phyloP scores from a whole-genome alignment of 1,284 basidiomycete species.

The Sporisorium exsertum region DNA sequence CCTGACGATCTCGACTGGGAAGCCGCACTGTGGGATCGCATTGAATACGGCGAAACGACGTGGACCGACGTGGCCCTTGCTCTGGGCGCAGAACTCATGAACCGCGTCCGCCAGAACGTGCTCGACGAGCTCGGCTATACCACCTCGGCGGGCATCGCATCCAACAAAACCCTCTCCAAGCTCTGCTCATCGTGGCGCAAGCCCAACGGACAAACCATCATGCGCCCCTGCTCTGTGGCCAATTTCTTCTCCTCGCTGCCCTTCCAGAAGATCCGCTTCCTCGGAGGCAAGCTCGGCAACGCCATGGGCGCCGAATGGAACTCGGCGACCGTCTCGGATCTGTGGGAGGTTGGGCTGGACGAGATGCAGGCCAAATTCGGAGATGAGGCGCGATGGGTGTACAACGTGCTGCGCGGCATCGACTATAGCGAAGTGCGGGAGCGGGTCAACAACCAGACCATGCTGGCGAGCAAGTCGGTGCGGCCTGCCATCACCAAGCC shows the following conservation, averaged over 20 bases:
- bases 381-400: conserved; percentile 80
- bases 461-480: conserved; percentile 66
- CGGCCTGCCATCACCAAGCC: conserved; percentile 51
- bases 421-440: conserved; percentile 85
- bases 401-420: conserved; percentile 83
- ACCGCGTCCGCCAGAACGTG: conserved; percentile 79
- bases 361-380: conserved; percentile 87
- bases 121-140: conserved; percentile 85
- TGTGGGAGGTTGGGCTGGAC: conserved; percentile 73
- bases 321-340: conserved; percentile 83
- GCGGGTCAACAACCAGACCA: conserved; percentile 61
- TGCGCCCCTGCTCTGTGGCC: conserved; percentile 54
- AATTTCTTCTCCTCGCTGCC: conserved; percentile 59
- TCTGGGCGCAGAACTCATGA: conserved; percentile 89
- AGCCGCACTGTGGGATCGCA: conserved; percentile 40
- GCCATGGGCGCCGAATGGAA: conserved; percentile 88
- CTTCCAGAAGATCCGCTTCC: conserved; percentile 78
- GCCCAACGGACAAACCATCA: conserved; percentile 64
- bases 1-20: conserved; percentile 45
- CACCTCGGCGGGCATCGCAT: conserved; percentile 92
- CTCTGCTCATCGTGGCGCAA: conserved; percentile 71
- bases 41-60: conserved; percentile 70
- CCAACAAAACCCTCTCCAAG: conserved; percentile 95
- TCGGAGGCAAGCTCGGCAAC: conserved; percentile 93
- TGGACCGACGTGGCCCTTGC: conserved; percentile 95